Conservation (phyloP, 257 asterid genomes). For the Dorcoceras hygrometricum region DNA sequence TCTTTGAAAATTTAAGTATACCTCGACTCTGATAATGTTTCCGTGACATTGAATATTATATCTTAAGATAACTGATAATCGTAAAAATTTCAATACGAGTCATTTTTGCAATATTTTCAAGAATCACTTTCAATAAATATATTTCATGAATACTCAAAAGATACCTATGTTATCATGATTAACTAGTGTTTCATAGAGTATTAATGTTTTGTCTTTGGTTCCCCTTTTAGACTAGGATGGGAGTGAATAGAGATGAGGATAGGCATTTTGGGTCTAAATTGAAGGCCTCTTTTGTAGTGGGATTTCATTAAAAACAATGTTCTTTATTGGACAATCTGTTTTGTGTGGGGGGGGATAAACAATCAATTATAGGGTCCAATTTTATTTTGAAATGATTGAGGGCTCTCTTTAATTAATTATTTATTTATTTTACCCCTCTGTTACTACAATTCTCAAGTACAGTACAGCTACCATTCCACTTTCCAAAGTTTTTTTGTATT, state of each 20-base stretch:
- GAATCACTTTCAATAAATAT: too few relatives aligned
- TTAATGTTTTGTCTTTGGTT: background rate
- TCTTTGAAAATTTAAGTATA: too few relatives aligned
- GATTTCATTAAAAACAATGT: conserved; percentile 29
- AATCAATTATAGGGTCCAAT: conserved; percentile 28
- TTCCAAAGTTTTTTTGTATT: conserved; percentile 13
- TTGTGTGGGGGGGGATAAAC: conserved; percentile 38
- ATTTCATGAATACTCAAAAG: too few relatives aligned
- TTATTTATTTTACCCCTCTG: background rate
- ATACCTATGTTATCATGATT: too few relatives aligned
- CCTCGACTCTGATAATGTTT: too few relatives aligned
- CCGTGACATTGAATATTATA: too few relatives aligned
- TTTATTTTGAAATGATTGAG: conserved; percentile 32
- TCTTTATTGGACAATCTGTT: conserved; percentile 37
- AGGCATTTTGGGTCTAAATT: conserved; percentile 42
- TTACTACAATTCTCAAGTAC: conserved; percentile 15
- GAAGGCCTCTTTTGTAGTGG: conserved; percentile 40
- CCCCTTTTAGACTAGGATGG: conserved; percentile 30
- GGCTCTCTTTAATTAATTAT: background rate
- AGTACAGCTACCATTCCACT: conserved; percentile 21
- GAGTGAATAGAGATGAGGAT: conserved; percentile 19
- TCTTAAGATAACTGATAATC: too few relatives aligned
- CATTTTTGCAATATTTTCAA: too few relatives aligned
- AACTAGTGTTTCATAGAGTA: background rate
- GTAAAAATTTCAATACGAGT: too few relatives aligned